Evolutionary conservation across 805 yeast species (phyloP), one percentile per base, ranked within the genome.

Genomic region (Saccharomycopsis fodiens): DNA sequence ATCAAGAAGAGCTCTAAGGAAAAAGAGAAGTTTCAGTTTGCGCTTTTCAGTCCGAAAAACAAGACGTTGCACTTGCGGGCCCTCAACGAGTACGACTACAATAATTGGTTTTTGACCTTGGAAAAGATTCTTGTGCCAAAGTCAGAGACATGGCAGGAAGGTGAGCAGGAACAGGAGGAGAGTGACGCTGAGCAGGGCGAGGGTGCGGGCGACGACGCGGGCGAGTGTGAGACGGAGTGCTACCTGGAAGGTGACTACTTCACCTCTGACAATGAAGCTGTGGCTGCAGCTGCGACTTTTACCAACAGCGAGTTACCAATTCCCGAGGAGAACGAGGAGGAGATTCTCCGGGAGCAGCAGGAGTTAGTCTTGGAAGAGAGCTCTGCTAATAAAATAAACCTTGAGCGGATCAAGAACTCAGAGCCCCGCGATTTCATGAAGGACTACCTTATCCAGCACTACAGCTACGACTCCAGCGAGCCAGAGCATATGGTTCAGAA

Each of bases 401-500:
- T 51, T 29, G 48, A 51, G 29, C 46, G 41, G 16, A 46, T 43
- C 31, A 35, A 47, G 22, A 41, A 31, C 34, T 13, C 21, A 5
- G 22, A 27, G 10, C 40, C 47, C 3, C 41, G 50, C 20, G 42
- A 42, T 39, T 48, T 45, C 20, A 46, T 47, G 53, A 47, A 50
- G 32, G 51, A 50, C 25, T 47, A 50, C 27, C 39, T 50, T 32
- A 42, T 47, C 21, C 51, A 50, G 29, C 50, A 44, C 20, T 50
- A 50, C 27, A 44, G 48, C 19, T 39, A 46, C 41, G 35, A 30
- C 41, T 44, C 51, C n/a, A 30, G 44, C 19, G 47, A 47, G 3
- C 57, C 61, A 5, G 72, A 69, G 35, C 63, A 63, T 31, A 54
- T 61, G 0, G 59, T 75, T 13, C 69, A 66, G 30, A 57, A 64